Evolutionary conservation across 305 asterid species (phyloP).

Genomic region (Solanum hybrid): DNA sequence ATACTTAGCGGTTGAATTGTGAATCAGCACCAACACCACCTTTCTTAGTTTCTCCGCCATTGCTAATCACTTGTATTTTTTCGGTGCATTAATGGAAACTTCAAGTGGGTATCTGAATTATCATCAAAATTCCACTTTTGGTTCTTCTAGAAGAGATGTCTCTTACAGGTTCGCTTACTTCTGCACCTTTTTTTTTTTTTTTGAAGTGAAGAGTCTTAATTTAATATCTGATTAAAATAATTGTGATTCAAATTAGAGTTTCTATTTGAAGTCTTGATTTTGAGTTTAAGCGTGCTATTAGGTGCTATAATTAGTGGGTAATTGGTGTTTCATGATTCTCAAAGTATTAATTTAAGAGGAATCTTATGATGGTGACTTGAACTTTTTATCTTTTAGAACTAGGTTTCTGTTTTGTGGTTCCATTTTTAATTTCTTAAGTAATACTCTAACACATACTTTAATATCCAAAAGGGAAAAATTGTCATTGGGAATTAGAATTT

Average conservation of each 20-base stretch:
- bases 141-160: constrained; percentile 2
- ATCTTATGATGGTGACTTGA: not conserved
- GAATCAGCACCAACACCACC: not conserved
- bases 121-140: not conserved
- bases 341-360: not conserved
- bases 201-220: not conserved
- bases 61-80: not conserved
- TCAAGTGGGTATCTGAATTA: constrained; percentile 5
- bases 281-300: not conserved
- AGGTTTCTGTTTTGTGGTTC: not conserved
- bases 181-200: not conserved
- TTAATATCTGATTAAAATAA: not conserved
- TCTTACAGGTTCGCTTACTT: not conserved
- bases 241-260: not conserved
- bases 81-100: not conserved
- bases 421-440: not conserved
- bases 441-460: not conserved
- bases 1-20: not conserved
- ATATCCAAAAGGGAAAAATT: not conserved
- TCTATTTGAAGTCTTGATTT: not conserved
- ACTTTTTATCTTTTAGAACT: not conserved
- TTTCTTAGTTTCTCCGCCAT: not conserved
- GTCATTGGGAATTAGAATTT: not conserved
- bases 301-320: not conserved
- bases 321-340: not conserved